phyloP scores from a whole-genome alignment of 1,139 yeast genomes.

The Kodamaea fungicola region DNA sequence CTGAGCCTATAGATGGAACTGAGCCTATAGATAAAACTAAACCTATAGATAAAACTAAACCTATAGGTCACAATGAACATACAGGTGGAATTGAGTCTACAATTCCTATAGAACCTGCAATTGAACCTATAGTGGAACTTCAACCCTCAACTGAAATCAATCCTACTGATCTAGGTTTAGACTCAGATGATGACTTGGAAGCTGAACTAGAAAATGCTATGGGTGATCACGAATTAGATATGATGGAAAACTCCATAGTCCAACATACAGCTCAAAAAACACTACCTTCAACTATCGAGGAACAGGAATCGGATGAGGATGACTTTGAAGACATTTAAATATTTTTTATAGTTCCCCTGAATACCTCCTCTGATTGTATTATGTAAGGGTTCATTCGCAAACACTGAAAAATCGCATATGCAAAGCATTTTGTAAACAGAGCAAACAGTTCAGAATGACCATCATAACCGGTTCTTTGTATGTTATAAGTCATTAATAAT shows the following conservation, averaged over 20 bases:
- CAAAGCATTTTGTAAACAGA: not conserved
- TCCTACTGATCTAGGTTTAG: slow-evolving; percentile 3
- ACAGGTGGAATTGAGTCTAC: no score
- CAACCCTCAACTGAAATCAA: not conserved
- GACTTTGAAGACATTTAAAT: slow-evolving; percentile 14
- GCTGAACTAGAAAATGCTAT: slow-evolving; percentile 7
- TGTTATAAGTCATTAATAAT: slow-evolving; percentile 22
- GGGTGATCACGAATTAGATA: not conserved
- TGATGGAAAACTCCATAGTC: not conserved
- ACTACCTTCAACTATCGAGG: not conserved
- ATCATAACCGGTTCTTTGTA: slow-evolving; percentile 61
- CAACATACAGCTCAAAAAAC: not conserved
- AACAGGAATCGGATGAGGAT: slow-evolving; percentile 12
- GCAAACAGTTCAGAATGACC: slow-evolving; percentile 39
- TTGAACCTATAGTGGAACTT: not conserved
- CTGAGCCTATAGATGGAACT: not conserved
- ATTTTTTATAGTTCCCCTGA: no score
- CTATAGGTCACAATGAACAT: no score
- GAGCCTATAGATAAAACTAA: not conserved
- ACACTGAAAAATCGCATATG: not conserved
- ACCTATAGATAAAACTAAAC: no score
- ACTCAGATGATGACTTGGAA: slow-evolving; percentile 3
- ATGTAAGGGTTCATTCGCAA: not conserved
- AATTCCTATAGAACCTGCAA: not conserved
- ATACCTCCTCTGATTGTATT: not conserved